These are phyloP conservation scores for Artemisia annua DNA, from an alignment of 129 eudicot genomes.

Conservation along the genomic window DNA sequence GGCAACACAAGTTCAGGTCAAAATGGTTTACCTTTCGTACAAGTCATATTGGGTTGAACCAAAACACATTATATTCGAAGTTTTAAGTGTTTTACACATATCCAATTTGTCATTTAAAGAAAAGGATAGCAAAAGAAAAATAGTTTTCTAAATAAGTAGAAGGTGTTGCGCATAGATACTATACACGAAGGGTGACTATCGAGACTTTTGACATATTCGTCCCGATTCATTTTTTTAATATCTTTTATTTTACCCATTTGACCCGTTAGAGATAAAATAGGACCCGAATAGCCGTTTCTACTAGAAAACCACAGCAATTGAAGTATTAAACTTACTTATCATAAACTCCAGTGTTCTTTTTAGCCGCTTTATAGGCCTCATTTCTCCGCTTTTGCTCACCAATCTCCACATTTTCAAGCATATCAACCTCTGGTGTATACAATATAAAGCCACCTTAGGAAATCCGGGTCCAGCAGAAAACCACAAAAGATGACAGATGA, in stretches of 20 bases:
- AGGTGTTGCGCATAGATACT: neutral
- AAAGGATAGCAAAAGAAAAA: too few species aligned
- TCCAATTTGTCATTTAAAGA: too few species aligned
- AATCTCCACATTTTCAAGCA: slow-evolving; percentile 99
- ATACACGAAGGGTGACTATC: neutral
- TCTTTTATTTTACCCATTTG: neutral
- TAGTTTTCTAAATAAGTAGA: neutral
- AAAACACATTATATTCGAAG: neutral
- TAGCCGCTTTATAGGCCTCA: slow-evolving; percentile 91
- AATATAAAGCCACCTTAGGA: slow-evolving; percentile 53
- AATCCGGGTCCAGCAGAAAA: slow-evolving; percentile 60
- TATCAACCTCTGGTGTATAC: slow-evolving; percentile 81
- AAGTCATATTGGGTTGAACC: neutral
- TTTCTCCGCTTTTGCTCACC: slow-evolving; percentile 93
- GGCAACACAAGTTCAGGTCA: neutral
- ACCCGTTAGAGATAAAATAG: neutral
- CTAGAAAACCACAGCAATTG: neutral
- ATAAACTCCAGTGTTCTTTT: slow-evolving; percentile 69
- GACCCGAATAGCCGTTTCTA: neutral
- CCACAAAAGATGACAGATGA: slow-evolving; percentile 37
- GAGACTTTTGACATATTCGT: neutral
- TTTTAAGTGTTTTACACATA: neutral
- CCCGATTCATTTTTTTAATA: neutral
- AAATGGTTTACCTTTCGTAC: neutral
- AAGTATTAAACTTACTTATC: slow-evolving; percentile 66